Evolutionary conservation across 2,329 filamentous ascomycete species (phyloP).

Genomic region (Pseudocercospora vitis): DNA sequence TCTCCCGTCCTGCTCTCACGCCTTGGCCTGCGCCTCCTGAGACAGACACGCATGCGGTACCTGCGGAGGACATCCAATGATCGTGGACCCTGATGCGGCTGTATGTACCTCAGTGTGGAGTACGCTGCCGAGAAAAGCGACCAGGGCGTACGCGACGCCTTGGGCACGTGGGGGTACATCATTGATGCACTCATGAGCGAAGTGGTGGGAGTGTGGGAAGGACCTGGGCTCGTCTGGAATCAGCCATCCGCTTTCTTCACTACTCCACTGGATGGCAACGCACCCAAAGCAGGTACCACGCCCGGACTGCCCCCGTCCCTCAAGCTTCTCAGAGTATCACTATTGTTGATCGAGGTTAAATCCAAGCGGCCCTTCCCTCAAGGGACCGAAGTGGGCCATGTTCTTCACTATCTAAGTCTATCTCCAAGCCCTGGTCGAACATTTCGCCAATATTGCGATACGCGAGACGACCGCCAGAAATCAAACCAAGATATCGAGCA

Average conservation of each 20-base stretch:
- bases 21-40: constrained; percentile 9
- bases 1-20: background rate
- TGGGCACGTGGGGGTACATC: background rate
- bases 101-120: constrained; percentile 11
- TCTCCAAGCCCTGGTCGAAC: background rate
- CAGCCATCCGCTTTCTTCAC: background rate
- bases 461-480: constrained; percentile 8
- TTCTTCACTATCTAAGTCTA: background rate
- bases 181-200: too few relatives aligned
- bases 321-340: background rate
- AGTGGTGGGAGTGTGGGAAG: too few relatives aligned
- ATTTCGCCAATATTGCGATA: constrained; percentile 10
- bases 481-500: constrained; percentile 6
- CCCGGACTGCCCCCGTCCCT: background rate
- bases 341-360: background rate
- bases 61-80: constrained; percentile 11
- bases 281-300: constrained; percentile 7
- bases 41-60: constrained; percentile 10
- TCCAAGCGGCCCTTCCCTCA: background rate
- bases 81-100: background rate
- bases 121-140: constrained; percentile 2
- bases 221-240: background rate
- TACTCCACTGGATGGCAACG: constrained; percentile 1
- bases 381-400: background rate
- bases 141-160: constrained; percentile 1